Evolutionary conservation across 2,329 filamentous ascomycete genomes (phyloP), one percentile per base, ranked within the genome.

Genomic region (Aphanoascus verrucosus): DNA sequence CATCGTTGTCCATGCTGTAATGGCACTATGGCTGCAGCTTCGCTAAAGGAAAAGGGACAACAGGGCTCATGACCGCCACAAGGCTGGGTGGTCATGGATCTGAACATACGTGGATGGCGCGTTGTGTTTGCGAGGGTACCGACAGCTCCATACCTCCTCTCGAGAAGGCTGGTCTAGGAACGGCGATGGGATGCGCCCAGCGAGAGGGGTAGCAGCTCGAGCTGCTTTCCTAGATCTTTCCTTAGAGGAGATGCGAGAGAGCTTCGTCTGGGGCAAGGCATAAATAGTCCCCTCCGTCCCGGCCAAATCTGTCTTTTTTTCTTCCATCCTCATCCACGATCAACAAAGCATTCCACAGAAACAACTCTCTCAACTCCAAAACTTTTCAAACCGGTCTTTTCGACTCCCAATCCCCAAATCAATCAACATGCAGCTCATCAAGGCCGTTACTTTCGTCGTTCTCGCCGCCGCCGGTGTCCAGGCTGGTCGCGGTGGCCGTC

Each of bases 351-450:
- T 41, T 48, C 40, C 37, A 42, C 37, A 28, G 40, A 31, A 34
- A 45, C 38, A 44, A 38, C 38, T 28, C 14, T 44, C 17, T 38
- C 23, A 49, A 9, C 31, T 47, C 42, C 37, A 53, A 28, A 28
- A 28, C 35, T 44, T 38, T 44, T 32, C 31, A 52, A 38, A 28
- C 19, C 20, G 37, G 31, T 49, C 48, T 56, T 47, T 51, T 56
- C 51, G 52, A 51, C 46, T 49, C 40, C 41, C 20, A 34, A 40
- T 28, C 43, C 43, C 17, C 41, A 47, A 53, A 55, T 51, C 47
- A 47, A 49, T 40, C 52, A 56, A 56, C 43, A 56, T 56, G 55
- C 55, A 56, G 52, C 52, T 56, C 55, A 52, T 47, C 55, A 56
- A 54, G 52, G 20, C 48, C 44, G 17, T 55, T 49, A 51, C 53